phyloP scores from a whole-genome alignment of 2,329 filamentous ascomycete species.

The Ophiostoma novo-ulmi region DNA sequence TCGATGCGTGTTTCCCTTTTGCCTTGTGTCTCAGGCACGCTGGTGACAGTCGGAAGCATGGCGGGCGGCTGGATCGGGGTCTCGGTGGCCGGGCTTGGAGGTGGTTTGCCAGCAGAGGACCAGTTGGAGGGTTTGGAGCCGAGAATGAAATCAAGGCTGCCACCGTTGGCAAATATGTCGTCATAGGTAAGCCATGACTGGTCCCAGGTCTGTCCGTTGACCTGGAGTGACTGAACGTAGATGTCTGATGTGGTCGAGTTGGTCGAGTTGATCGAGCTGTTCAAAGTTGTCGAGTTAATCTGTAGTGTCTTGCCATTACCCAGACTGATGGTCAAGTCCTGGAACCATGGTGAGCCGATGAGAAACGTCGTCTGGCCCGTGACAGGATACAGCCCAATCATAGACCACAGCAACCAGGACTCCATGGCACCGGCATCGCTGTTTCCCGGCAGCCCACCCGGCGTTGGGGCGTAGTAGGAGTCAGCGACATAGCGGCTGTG shows the following conservation, averaged over 20 bases:
- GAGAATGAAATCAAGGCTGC: background rate
- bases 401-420: conserved; percentile 63
- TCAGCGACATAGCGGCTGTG: conserved; percentile 56
- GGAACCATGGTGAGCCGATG: conserved; percentile 59
- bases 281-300: background rate
- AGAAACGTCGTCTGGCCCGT: conserved; percentile 65
- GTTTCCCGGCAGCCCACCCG: conserved; percentile 60
- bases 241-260: background rate
- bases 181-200: conserved; percentile 5
- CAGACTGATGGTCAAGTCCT: conserved; percentile 54
- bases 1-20: background rate
- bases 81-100: background rate
- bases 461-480: conserved; percentile 52
- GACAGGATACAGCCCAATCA: conserved; percentile 63
- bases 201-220: background rate
- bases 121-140: background rate
- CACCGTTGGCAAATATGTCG: background rate
- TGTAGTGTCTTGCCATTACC: conserved; percentile 40
- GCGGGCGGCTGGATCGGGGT: background rate
- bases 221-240: background rate
- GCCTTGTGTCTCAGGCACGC: background rate
- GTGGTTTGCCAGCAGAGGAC: background rate
- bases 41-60: background rate
- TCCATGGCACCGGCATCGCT: conserved; percentile 70
- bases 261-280: background rate